Conservation (phyloP, 768 basidiomycete species). For the Cystobasidium tubakii region DNA sequence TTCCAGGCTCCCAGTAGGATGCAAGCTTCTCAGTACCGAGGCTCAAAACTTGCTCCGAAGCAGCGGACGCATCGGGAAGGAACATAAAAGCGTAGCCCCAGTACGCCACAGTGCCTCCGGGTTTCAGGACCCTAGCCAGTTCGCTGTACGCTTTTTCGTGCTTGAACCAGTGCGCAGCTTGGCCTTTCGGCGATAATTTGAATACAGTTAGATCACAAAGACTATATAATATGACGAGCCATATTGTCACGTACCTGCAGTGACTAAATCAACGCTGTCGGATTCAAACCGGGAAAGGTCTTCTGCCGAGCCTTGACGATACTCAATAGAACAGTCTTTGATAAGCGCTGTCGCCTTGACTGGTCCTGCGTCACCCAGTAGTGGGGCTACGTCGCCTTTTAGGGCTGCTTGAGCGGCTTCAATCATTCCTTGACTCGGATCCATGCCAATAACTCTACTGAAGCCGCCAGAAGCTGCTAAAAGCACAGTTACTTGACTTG, state of each 20-base stretch:
- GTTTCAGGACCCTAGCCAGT: constrained; percentile 43
- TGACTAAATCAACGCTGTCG: constrained; percentile 46
- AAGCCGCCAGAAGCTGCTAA: constrained; percentile 27
- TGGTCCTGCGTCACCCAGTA: neutral
- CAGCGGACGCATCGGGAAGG: constrained; percentile 40
- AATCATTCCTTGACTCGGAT: constrained; percentile 37
- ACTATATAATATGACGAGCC: too few relatives aligned
- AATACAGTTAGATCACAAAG: too few relatives aligned
- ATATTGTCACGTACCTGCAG: constrained; percentile 43
- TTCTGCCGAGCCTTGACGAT: constrained; percentile 41
- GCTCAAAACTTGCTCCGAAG: constrained; percentile 30
- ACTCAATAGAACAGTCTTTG: neutral
- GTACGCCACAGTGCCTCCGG: constrained; percentile 48
- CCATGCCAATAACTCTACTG: constrained; percentile 32
- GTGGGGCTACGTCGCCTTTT: constrained; percentile 39
- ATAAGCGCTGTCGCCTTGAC: neutral
- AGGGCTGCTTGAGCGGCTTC: constrained; percentile 35
- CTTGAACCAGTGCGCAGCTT: constrained; percentile 50
- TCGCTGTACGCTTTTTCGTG: constrained; percentile 45
- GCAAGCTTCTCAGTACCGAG: constrained; percentile 4
- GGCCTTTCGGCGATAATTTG: constrained; percentile 41
- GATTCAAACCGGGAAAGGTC: constrained; percentile 40
- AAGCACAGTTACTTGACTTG: constrained; percentile 29
- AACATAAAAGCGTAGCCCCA: constrained; percentile 45
- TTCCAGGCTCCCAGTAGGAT: constrained; percentile 25